Conservation (phyloP, 306 rosid genomes). For the Dryas octopetala region DNA sequence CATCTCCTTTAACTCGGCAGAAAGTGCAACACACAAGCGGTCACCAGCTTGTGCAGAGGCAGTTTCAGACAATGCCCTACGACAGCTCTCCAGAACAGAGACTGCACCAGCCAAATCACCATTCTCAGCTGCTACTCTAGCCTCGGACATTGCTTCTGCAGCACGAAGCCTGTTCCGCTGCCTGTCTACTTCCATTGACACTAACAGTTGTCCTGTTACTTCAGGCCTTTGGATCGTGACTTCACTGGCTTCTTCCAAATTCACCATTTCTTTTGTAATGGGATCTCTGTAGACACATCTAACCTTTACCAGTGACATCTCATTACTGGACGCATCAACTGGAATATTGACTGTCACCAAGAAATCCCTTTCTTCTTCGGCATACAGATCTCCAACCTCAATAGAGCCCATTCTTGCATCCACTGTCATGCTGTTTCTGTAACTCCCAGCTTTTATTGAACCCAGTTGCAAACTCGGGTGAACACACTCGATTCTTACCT, state of each 20-base stretch:
- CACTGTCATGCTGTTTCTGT: conserved; percentile 46
- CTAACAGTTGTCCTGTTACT: conserved; percentile 36
- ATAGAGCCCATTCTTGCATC: conserved; percentile 63
- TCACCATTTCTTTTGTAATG: conserved; percentile 58
- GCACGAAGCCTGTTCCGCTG: conserved; percentile 69
- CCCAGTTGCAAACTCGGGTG: conserved; percentile 53
- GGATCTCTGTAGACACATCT: conserved; percentile 61
- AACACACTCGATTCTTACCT: conserved; percentile 54
- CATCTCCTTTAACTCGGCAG: conserved; percentile 86
- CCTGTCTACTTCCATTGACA: conserved; percentile 80
- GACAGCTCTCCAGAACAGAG: conserved; percentile 59
- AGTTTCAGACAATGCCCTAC: conserved; percentile 50
- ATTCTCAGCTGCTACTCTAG: conserved; percentile 68
- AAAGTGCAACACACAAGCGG: conserved; percentile 55
- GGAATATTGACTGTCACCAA: conserved; percentile 73
- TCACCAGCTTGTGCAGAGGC: conserved; percentile 65
- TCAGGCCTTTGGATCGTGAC: conserved; percentile 76
- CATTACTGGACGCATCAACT: conserved; percentile 46
- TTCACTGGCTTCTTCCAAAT: conserved; percentile 45
- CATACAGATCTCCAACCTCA: conserved; percentile 76
- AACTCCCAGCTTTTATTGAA: conserved; percentile 80
- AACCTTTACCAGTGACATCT: conserved; percentile 61
- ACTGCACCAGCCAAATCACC: conserved; percentile 74
- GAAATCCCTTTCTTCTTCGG: conserved; percentile 93
- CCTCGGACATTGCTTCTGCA: conserved; percentile 75